These are phyloP conservation scores for Cicer bijugum DNA, from an alignment of 306 rosid species.

Conservation along the genomic window DNA sequence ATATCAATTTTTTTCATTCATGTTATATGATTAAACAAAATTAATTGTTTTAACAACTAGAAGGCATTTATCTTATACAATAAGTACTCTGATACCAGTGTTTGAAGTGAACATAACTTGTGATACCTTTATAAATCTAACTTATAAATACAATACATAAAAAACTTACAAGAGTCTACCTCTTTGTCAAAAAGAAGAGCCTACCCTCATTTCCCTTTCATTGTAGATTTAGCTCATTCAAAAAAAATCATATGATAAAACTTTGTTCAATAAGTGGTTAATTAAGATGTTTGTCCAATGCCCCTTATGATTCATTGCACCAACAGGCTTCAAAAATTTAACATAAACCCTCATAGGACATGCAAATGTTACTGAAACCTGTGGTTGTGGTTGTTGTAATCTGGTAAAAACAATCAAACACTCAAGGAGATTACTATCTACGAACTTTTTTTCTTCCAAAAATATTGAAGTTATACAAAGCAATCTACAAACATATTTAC, in stretches of 20 bases:
- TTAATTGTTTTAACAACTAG: neutral
- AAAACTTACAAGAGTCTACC: neutral
- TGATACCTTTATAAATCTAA: neutral
- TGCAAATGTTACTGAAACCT: neutral
- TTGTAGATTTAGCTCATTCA: neutral
- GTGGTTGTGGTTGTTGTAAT: neutral
- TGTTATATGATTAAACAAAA: neutral
- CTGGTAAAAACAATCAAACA: neutral
- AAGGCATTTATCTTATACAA: neutral
- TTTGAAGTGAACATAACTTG: neutral
- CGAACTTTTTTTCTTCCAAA: neutral
- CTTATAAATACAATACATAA: neutral
- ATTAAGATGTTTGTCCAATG: neutral
- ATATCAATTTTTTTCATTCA: no score
- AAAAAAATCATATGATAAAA: neutral
- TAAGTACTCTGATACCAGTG: neutral
- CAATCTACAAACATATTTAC: constrained; percentile 46
- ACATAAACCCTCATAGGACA: constrained; percentile 6
- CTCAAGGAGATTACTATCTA: neutral
- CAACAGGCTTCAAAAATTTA: constrained; percentile 7
- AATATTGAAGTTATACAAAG: neutral
- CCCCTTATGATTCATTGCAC: constrained; percentile 7
- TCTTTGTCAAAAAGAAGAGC: neutral
- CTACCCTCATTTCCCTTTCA: neutral
- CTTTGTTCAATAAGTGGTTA: neutral